phyloP scores from a whole-genome alignment of 306 rosid genomes.

The Prunus salicina region DNA sequence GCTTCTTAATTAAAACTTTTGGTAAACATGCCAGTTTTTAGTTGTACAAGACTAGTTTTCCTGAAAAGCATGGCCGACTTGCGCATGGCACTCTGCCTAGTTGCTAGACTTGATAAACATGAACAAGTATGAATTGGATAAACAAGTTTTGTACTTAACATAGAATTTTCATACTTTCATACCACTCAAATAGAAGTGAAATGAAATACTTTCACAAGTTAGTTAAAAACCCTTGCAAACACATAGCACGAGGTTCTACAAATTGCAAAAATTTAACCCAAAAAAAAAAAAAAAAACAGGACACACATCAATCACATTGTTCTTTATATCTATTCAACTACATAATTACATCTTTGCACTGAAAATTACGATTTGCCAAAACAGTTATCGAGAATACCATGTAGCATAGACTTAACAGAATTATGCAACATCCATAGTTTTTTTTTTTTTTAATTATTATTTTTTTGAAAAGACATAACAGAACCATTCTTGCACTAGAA shows the following conservation, averaged over 20 bases:
- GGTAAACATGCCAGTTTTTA: background rate
- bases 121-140: background rate
- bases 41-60: background rate
- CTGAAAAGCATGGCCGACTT: background rate
- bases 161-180: background rate
- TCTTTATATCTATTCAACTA: background rate
- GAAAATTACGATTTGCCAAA: background rate
- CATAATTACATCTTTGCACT: background rate
- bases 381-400: background rate
- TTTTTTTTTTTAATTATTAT: background rate
- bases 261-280: background rate
- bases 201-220: background rate
- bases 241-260: background rate
- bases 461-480: background rate
- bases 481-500: slow-evolving; percentile 6
- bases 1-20: background rate
- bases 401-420: background rate
- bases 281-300: background rate
- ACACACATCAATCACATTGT: background rate
- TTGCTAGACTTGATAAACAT: background rate
- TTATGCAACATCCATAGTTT: background rate
- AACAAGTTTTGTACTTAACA: background rate
- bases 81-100: background rate
- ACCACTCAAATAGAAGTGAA: background rate
- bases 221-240: background rate